These are phyloP conservation scores for sunflower (Helianthus annuus) DNA, from an alignment of 129 eudicot genomes.

Conservation along the genomic window DNA sequence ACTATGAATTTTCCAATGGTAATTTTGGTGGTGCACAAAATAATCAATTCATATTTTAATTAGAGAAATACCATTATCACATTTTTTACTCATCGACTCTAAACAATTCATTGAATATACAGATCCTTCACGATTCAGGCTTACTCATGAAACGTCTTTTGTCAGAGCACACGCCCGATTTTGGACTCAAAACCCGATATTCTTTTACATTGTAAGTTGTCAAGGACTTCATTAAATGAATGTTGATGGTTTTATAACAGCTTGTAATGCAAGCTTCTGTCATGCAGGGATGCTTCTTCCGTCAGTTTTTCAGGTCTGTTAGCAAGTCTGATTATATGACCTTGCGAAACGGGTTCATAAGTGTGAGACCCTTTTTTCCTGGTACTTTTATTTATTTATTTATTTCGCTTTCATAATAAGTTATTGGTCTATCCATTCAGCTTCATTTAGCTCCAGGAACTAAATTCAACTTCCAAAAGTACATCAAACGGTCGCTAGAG, in stretches of 20 bases:
- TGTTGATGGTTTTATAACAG: neutral
- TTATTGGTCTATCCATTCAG: constrained; percentile 1
- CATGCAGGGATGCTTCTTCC: constrained; percentile 79
- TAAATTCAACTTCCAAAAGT: neutral
- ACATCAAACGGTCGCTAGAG: neutral
- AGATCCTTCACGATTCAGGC: constrained; percentile 89
- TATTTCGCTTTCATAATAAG: neutral
- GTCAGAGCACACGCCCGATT: constrained; percentile 73
- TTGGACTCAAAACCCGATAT: constrained; percentile 65
- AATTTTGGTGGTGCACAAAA: neutral
- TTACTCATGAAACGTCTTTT: constrained; percentile 84
- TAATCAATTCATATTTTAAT: neutral
- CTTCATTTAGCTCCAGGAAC: neutral
- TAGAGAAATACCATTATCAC: neutral
- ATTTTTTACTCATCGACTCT: constrained; percentile 13
- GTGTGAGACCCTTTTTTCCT: constrained; percentile 42
- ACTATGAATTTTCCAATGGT: constrained; percentile 83
- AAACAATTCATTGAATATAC: constrained; percentile 21
- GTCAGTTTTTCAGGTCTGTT: constrained; percentile 80
- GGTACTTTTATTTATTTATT: neutral
- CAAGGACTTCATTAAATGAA: neutral
- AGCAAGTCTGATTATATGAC: constrained; percentile 81
- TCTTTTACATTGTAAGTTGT: constrained; percentile 65
- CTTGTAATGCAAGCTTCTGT: constrained; percentile 16
- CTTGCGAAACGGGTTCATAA: constrained; percentile 83